Base-by-base conservation (phyloP, 2,329 filamentous ascomycete genomes). In the Sarocladiaceae sp. region DNA sequence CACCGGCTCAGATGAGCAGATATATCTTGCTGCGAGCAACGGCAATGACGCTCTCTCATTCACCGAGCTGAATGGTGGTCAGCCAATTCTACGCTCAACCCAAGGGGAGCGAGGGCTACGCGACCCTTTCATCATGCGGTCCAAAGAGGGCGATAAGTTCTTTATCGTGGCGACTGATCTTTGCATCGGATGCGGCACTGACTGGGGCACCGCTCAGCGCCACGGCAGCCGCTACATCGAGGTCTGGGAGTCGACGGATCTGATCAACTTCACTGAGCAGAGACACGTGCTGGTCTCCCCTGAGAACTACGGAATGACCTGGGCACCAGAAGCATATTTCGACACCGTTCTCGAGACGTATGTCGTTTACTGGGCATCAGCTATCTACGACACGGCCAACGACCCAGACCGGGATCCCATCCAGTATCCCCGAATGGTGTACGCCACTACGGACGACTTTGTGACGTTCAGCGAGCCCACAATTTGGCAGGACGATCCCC, bases 121-220 rank as follows among this genome's bases (percentile, higher is more conserved):
- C n/a, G 70, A 74, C 49, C 71, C 71, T 4, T 74, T 72, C 48
- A 56, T 74, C 40, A 69, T 74, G 15, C 64, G 70, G 11, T 68
- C 68, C 2, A 58, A 54, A 1, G 69, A 73, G 34, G 69, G 69
- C 0, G 62, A 62, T 26, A 70, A 58, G 9, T 73, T 73, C 50
- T 74, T 61, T 48, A 51, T 74, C 15, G 59, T 74, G 24, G 70
- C 70, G 0, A 74, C 70, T 0, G 69, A 73, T 45, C 59, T 74
- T 2, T 70, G 68, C 1, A 73, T 73, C 44, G 70, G 70, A 5
- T 69, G 67, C 3, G 71, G 70, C 3, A 73, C 70, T 4, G 67
- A 65, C 1, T 74, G 70, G 69, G 61, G 57, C 21, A 59, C 65
- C 20, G 51, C 69, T 1, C 66, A 70, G 4, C 58, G 61, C 12